Evolutionary conservation across 371 early-diverging fungal genomes (phyloP), one percentile per base, ranked within the genome.

Genomic region (Lichtheimia corymbifera): DNA sequence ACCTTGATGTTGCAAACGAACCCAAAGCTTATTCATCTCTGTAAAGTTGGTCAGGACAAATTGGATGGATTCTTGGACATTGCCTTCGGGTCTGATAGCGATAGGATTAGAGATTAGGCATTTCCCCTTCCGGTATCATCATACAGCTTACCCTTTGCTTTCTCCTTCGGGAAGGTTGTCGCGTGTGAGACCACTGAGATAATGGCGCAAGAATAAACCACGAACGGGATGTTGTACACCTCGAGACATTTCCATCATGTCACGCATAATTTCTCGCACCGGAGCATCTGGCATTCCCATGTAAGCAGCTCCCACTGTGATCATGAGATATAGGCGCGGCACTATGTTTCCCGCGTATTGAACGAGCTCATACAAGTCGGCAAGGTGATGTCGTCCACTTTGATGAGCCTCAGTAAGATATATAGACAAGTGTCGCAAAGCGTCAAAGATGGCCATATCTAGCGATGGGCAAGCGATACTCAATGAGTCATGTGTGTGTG

Each of bases 21-120:
- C 97, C 99, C 99, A 98, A 6, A 98, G 85, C 77, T 97, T 98
- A 79, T 97, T 97, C 97, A 97, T 98, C 78, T 98, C 97, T 43
- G 93, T 92, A 73, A 97, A 97, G 71, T 98, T 97, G 44, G 91
- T 93, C 45, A 98, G 79, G 59, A 93, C 92, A 68, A 98, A 98
- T 40, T 91, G 86, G 59, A 97, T 94, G 3, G 95, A 91, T 73
- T 97, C 97, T 53, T 80, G 71, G 27, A 94, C 85, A 63, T 89
- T 90, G 51, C 94, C 95, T 67, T 89, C 88, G 17, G 91, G 88
- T 5, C 92, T 91, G 62, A 22, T 30, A 25, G 35, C 5, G 43
- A 53, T 41, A 18, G 51, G 51, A 18, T 47, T 24, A 52, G 27
- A 44, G 3, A 14, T 20, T 42, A 22, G 14, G 9, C 25, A 15